Evolutionary conservation across 2,329 filamentous ascomycete species (phyloP), one percentile per base, ranked within the genome.

Genomic region (Pseudophaeomoniella oleicola): DNA sequence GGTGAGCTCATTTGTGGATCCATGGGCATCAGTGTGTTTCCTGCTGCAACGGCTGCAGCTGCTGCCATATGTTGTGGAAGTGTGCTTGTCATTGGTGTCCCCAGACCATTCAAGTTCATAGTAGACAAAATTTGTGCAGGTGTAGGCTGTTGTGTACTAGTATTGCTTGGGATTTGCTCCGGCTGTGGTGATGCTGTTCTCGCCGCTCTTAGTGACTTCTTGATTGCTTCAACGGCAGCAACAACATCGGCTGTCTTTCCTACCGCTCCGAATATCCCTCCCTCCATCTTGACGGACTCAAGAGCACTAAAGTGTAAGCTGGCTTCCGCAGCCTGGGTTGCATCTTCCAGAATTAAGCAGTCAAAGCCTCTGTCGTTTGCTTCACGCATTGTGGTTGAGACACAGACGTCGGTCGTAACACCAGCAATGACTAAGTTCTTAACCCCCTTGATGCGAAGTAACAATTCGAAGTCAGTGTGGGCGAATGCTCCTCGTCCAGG

Each of bases 281-380:
- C 63, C 44, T 67, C 63, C 54, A 60, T 61, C 45, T 59, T 60
- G 15, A 66, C 52, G 6, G 58, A 62, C 32, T 63, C 59, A 11
- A 63, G 46, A 0, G 60, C 55, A 38, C 57, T 52, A 4, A 55
- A 27, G 35, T 66, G 63, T 3, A 67, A 48, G 4, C 51, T 47
- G n/a, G 47, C 48, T 36, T 62, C 57, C 18, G 53, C 54, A 4
- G 64, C 60, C 14, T 62, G 58, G 31, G 59, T 59, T 5, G 58
- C 66, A 45, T 72, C 67, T 19, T 66, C 61, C 3, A 72, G 46
- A 2, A 72, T 44, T 10, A 69, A 46, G 40, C 67, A 69, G 46
- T 72, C 69, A 39, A 67, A 71, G 0, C 67, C 68, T 4, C 65
- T 59, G 52, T 73, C 69, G 41, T 64, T 71, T 9, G 67, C 69